Evolutionary conservation across 148 eudicot species (phyloP).

Genomic region (Rhododendron griersonianum): DNA sequence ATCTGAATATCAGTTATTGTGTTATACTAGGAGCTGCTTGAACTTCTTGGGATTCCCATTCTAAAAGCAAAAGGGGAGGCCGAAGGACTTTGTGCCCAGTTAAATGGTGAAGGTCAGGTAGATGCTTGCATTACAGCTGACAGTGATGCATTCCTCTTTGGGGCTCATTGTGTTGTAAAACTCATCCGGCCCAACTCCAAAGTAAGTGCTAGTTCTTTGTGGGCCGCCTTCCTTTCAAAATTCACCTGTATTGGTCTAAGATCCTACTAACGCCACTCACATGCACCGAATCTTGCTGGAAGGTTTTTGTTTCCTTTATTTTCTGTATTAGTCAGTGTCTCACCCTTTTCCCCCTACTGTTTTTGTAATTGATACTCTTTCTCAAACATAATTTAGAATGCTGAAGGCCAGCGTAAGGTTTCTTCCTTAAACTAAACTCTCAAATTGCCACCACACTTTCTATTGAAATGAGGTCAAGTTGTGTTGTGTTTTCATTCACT

Average conservation of each 20-base stretch:
- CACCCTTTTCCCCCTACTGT: neutral
- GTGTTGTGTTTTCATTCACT: neutral
- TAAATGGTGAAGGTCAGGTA: conserved; percentile 72
- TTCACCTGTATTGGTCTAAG: neutral
- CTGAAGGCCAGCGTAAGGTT: neutral
- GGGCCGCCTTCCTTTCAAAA: neutral
- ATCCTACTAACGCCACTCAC: neutral
- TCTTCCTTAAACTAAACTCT: neutral
- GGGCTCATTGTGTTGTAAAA: conserved; percentile 81
- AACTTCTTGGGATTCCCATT: conserved; percentile 88
- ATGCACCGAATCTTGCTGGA: neutral
- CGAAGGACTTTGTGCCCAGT: conserved; percentile 90
- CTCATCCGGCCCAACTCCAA: conserved; percentile 59
- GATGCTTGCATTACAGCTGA: conserved; percentile 97
- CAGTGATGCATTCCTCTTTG: conserved; percentile 87
- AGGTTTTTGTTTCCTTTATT: neutral
- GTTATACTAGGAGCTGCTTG: conserved; percentile 62
- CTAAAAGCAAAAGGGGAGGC: conserved; percentile 80
- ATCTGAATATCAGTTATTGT: conserved; percentile 6
- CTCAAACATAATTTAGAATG: neutral
- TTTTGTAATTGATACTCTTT: neutral
- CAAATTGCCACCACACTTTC: neutral
- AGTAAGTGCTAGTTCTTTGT: conserved; percentile 28
- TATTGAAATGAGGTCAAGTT: neutral
- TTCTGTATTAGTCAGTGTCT: neutral